Evolutionary conservation across 495 filamentous ascomycete species (phyloP), one percentile per base, ranked within the genome.

Genomic region (Trichoderma orchidacearum): DNA sequence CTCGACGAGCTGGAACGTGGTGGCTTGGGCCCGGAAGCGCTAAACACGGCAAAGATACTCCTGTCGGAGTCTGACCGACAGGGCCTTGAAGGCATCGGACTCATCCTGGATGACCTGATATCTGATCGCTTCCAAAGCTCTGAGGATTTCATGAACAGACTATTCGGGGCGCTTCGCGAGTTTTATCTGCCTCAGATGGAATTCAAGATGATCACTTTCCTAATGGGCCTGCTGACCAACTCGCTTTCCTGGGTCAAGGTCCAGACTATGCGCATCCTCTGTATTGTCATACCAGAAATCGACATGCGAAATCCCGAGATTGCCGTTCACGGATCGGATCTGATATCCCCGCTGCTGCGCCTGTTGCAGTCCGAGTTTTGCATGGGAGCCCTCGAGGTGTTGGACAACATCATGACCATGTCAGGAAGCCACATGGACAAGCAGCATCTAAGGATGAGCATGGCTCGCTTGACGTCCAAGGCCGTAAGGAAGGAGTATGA

Each of bases 371-470:
- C 93, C 0, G 88, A 95, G 56, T 90, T 90, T 60, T 96, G 90
- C 66, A 86, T 89, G 59, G 87, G 93, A 64, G 92, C 93, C 17
- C 69, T 99, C 13, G 83, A 88, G 53, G 90, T 97, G 12, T 73
- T 99, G 54, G 93, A 97, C 66, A 85, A 94, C 56, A 91, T 96
- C 64, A 89, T 96, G 80, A 87, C 84, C 29, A 91, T 99, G 74
- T 87, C 90, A 0, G 89, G 88, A 0, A 95, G 90, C 18, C 84
- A 90, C 2, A 89, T 95, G 81, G 92, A 96, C 70, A 85, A 85
- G 58, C 89, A 95, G 62, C 90, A 96, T 61, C 73, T 99, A 41
- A 82, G 93, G 23, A 99, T 97, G 93, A 95, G 89, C 70, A 95
- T 97, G 86, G 89, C 87, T 6, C 79, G 84, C 34, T 82, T 81